Conservation (phyloP, 176 grass and related monocot genomes). For the Zoysia japonica region DNA sequence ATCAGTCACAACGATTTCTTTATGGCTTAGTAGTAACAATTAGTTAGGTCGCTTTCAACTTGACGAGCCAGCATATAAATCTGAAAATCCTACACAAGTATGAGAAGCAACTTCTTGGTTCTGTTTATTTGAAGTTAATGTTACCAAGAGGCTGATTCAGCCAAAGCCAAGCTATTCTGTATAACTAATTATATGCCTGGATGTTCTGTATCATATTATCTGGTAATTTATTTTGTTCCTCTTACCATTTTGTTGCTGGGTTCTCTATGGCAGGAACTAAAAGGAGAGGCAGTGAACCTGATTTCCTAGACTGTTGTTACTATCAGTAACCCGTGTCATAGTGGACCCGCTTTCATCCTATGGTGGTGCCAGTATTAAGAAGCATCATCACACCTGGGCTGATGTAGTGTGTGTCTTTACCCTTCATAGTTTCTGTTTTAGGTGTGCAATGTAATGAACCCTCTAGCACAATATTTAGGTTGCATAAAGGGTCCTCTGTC, state of each 20-base stretch:
- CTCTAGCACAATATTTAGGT: conserved; percentile 35
- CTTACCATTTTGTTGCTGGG: background rate
- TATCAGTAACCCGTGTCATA: conserved; percentile 36
- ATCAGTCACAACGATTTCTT: background rate
- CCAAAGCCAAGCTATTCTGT: no score
- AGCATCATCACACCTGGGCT: conserved; percentile 57
- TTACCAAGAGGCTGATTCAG: no score
- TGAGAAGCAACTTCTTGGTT: no score
- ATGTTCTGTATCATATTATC: background rate
- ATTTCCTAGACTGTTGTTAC: conserved; percentile 24
- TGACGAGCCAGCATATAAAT: background rate
- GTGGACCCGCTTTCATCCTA: conserved; percentile 51
- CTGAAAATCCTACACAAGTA: no score
- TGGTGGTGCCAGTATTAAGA: conserved; percentile 69
- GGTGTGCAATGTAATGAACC: conserved; percentile 42
- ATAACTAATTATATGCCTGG: background rate
- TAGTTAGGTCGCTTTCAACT: conserved; percentile 7
- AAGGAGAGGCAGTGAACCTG: conserved; percentile 32
- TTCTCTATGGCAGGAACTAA: conserved; percentile 35
- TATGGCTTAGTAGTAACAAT: background rate
- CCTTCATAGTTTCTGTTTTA: conserved; percentile 27
- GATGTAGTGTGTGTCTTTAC: conserved; percentile 42
- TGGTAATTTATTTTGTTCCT: background rate
- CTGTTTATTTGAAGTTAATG: no score
- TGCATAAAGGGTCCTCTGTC: conserved; percentile 46